A percentile compares a stretch with the other conserved stretches of the same genome.
phyloP scores from a whole-genome alignment of 2,329 filamentous ascomycete species.

The Diaporthe capsici region DNA sequence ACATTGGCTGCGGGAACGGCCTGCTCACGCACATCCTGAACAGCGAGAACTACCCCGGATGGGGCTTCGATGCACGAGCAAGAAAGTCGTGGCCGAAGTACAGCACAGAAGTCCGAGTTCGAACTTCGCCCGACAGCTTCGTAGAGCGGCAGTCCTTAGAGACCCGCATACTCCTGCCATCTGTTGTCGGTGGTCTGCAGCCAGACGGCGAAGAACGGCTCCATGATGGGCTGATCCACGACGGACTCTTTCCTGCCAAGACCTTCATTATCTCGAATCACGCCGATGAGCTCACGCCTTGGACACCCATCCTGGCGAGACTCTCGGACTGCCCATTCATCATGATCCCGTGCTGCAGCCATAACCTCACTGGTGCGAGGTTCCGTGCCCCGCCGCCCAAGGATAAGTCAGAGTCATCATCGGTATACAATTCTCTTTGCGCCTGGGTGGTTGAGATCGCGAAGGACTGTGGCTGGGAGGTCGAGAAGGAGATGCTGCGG shows the following conservation, averaged over 20 bases:
- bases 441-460: slow-evolving; percentile 82
- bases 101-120: slow-evolving; percentile 51
- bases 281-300: slow-evolving; percentile 94
- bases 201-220: slow-evolving; percentile 42
- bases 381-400: slow-evolving; percentile 77
- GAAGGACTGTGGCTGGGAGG: slow-evolving; percentile 78
- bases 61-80: slow-evolving; percentile 91
- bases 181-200: slow-evolving; percentile 50
- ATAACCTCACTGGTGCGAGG: slow-evolving; percentile 81
- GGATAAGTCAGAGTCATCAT: slow-evolving; percentile 66
- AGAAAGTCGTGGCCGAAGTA: slow-evolving; percentile 90
- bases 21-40: slow-evolving; percentile 87
- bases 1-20: slow-evolving; percentile 96
- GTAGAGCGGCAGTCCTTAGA: slow-evolving; percentile 38
- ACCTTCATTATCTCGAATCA: slow-evolving; percentile 98
- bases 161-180: slow-evolving; percentile 62
- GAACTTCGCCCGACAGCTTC: slow-evolving; percentile 50
- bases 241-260: slow-evolving; percentile 77
- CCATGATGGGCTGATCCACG: slow-evolving; percentile 55
- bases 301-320: slow-evolving; percentile 91
- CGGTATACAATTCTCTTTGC: slow-evolving; percentile 87
- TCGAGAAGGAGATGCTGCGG: slow-evolving; percentile 87
- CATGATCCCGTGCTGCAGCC: slow-evolving; percentile 95
- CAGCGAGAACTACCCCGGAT: slow-evolving; percentile 85
- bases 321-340: slow-evolving; percentile 86